Base-by-base conservation (phyloP, 1,284 basidiomycete genomes). In the Cutaneotrichosporon curvatum region DNA sequence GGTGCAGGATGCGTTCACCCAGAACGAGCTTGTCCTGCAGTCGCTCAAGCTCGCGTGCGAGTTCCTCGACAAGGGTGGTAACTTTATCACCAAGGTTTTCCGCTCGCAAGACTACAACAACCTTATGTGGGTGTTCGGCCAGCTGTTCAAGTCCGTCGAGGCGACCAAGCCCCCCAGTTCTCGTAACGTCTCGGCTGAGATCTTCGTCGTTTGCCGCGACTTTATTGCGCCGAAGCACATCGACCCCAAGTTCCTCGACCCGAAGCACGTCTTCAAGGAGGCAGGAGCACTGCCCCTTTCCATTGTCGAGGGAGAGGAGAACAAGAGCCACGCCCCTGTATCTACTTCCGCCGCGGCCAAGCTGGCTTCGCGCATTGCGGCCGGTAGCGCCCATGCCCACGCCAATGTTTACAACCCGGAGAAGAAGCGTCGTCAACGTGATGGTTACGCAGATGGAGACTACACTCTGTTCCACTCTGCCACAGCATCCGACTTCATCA, bases 81-180 rank as follows among this genome's bases (percentile, higher is more conserved):
- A 85, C 21, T 99, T 98, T 68, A 85, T 98, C 35, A 97, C 95
- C 30, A 99, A 99, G 75, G 91, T 99, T 49, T 99, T 99, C 79
- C 83, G 95, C 56, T 95, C 90, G 73, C 88, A 85, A 56, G 95
- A 99, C 71, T 99, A 99, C 75, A 98, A 98, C 76, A 90, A 87
- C 66, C 82, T 99, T 53, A 83, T 98, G 61, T 99, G 95, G 92
- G 94, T 98, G 19, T 98, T 99, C 75, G 86, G 84, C 59, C 95
- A 98, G 74, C 77, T 99, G 34, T 99, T 99, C 72, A 82, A 80
- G 45, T 89, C 85, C 68, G 95, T 99, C 28, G 95, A 98, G 73
- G 95, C 95, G 12, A 99, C 95, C 33, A 99, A 99, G 70, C 95
- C 95, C 2, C 92, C 95, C 11, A 94, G 90, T 23, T 98, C 95